Percentiles rank a stretch among this genome's conserved stretches.
These are phyloP conservation scores for Vinca minor DNA, from an alignment of 257 asterid genomes.

Conservation along the genomic window DNA sequence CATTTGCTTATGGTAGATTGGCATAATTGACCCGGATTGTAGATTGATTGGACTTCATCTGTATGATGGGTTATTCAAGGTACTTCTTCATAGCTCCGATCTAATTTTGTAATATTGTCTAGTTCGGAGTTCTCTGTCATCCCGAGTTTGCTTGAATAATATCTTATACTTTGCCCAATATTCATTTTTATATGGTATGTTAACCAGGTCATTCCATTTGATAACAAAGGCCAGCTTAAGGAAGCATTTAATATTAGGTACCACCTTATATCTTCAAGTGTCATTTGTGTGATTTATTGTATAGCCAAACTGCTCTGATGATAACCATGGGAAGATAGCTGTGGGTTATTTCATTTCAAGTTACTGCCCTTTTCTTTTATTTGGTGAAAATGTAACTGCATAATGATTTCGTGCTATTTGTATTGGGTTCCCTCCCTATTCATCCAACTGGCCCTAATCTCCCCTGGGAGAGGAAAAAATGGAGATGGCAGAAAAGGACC, in stretches of 20 bases:
- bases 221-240: slow-evolving; percentile 82
- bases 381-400: neutral
- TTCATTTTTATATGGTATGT: slow-evolving; percentile 9
- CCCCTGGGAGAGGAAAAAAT: neutral
- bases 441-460: neutral
- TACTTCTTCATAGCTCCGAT: slow-evolving; percentile 11
- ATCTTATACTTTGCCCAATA: slow-evolving; percentile 1
- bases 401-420: neutral
- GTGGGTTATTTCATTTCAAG: neutral
- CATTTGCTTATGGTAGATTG: slow-evolving; percentile 45
- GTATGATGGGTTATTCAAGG: slow-evolving; percentile 86
- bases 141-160: neutral
- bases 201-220: slow-evolving; percentile 81
- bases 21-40: slow-evolving; percentile 87
- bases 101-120: neutral
- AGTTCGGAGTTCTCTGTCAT: neutral
- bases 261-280: neutral
- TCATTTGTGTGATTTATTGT: neutral
- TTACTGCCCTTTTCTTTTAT: neutral
- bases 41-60: slow-evolving; percentile 86
- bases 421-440: neutral
- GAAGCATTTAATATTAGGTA: slow-evolving; percentile 93
- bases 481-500: neutral
- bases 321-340: neutral
- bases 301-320: neutral